Evolutionary conservation across 768 basidiomycete genomes (phyloP).

Genomic region (Hygrophoropsis aurantiaca): DNA sequence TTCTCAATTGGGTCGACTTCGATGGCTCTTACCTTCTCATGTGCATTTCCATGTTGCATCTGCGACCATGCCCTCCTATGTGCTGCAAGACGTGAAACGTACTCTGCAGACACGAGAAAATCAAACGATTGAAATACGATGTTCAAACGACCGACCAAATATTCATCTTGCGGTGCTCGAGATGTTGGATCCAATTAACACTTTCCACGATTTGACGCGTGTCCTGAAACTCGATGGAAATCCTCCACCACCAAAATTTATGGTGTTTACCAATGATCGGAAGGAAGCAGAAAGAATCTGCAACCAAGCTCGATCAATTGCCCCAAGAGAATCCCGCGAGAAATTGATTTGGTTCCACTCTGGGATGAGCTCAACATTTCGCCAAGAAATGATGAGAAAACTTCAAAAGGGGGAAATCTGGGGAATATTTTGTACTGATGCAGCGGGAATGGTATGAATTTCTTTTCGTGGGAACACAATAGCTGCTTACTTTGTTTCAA

Average conservation of each 20-base stretch:
- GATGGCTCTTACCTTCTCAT: constrained; percentile 10
- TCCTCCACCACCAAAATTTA: constrained; percentile 12
- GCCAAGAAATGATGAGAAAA: constrained; percentile 1
- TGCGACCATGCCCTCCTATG: constrained; percentile 12
- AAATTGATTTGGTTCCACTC: constrained; percentile 29
- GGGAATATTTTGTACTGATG: constrained; percentile 30
- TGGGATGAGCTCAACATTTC: constrained; percentile 12
- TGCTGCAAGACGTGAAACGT: constrained; percentile 10
- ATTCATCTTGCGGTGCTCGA: constrained; percentile 25
- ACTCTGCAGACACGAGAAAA: constrained; percentile 13
- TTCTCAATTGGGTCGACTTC: constrained; percentile 9
- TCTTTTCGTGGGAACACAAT: background rate
- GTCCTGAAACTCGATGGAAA: constrained; percentile 8
- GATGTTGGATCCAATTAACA: constrained; percentile 10
- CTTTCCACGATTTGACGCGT: constrained; percentile 16
- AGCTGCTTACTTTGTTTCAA: no score
- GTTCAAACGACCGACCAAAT: constrained; percentile 34
- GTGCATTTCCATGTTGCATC: constrained; percentile 14
- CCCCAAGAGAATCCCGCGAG: background rate
- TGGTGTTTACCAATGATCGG: constrained; percentile 23
- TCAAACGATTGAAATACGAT: constrained; percentile 9
- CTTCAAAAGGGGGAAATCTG: constrained; percentile 16
- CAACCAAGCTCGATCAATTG: background rate
- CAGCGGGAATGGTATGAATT: constrained; percentile 37
- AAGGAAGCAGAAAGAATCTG: constrained; percentile 9